These are phyloP conservation scores for Persicaria tinctoria DNA, from an alignment of 148 eudicot genomes.

Conservation along the genomic window DNA sequence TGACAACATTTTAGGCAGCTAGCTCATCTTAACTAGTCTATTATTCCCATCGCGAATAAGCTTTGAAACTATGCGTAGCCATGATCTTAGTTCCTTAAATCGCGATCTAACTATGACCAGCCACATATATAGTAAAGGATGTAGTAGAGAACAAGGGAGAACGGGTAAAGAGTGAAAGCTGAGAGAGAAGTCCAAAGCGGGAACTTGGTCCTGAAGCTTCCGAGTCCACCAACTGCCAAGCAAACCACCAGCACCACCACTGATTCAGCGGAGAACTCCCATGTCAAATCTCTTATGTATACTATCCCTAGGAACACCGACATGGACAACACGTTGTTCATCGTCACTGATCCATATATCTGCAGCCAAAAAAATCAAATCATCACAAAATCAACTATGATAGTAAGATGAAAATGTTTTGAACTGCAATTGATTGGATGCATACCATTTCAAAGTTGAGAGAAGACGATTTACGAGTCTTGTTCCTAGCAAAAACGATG, in stretches of 20 bases:
- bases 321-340: conserved; percentile 41
- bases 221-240: conserved; percentile 34
- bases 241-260: conserved; percentile 41
- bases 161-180: conserved; percentile 39
- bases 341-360: conserved; percentile 43
- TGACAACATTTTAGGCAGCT: neutral
- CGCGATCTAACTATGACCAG: conserved; percentile 21
- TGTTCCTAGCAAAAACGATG: conserved; percentile 29
- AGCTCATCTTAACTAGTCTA: too few relatives aligned
- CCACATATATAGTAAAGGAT: conserved; percentile 27
- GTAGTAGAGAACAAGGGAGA: conserved; percentile 34
- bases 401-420: neutral
- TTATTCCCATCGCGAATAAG: too few relatives aligned
- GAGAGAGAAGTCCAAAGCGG: conserved; percentile 41
- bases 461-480: conserved; percentile 30
- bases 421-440: neutral
- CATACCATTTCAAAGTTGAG: conserved; percentile 41
- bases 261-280: conserved; percentile 48
- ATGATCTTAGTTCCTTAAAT: too few relatives aligned
- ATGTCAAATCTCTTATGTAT: conserved; percentile 30
- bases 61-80: too few relatives aligned
- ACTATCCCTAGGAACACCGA: conserved; percentile 36
- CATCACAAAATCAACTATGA: neutral
- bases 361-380: conserved; percentile 16
- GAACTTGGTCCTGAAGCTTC: conserved; percentile 34